phyloP scores from a whole-genome alignment of 2,329 filamentous ascomycete genomes.

The Elsinoe arachidis region DNA sequence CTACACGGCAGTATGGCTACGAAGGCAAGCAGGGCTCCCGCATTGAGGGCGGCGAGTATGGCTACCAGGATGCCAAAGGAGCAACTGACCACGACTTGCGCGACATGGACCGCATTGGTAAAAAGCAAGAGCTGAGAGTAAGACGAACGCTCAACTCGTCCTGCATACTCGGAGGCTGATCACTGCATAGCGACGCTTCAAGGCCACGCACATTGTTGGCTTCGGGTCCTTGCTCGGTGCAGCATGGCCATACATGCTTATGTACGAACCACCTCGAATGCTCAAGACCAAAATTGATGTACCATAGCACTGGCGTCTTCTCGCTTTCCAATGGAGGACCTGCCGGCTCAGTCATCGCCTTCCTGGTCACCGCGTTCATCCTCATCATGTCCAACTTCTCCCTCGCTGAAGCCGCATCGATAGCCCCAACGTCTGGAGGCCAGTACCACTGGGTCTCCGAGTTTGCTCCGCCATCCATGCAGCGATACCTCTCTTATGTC shows the following conservation, averaged over 20 bases:
- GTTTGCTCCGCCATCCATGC: slow-evolving; percentile 29
- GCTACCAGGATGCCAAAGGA: slow-evolving; percentile 2
- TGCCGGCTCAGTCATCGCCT: slow-evolving; percentile 47
- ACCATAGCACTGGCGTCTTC: slow-evolving; percentile 15
- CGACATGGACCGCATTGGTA: slow-evolving; percentile 26
- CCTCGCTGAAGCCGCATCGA: slow-evolving; percentile 37
- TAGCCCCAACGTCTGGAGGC: slow-evolving; percentile 47
- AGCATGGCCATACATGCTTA: slow-evolving; percentile 21
- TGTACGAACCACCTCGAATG: slow-evolving; percentile 5
- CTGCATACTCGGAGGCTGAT: not conserved
- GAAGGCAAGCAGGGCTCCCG: slow-evolving; percentile 4
- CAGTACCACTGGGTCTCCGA: slow-evolving; percentile 53
- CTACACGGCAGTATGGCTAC: not conserved
- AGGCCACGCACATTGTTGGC: slow-evolving; percentile 23
- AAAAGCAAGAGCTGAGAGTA: slow-evolving; percentile 22
- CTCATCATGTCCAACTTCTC: slow-evolving; percentile 30
- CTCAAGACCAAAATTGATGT: not conserved
- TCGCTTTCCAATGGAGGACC: slow-evolving; percentile 41
- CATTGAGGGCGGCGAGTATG: slow-evolving; percentile 4
- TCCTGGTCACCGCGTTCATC: slow-evolving; percentile 41
- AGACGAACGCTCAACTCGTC: not conserved
- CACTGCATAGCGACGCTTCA: slow-evolving; percentile 21
- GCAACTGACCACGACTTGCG: slow-evolving; percentile 5
- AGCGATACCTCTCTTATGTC: slow-evolving; percentile 48
- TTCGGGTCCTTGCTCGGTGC: slow-evolving; percentile 23